phyloP scores from a whole-genome alignment of 768 basidiomycete genomes.

The Agaricus sinodeliciosus region DNA sequence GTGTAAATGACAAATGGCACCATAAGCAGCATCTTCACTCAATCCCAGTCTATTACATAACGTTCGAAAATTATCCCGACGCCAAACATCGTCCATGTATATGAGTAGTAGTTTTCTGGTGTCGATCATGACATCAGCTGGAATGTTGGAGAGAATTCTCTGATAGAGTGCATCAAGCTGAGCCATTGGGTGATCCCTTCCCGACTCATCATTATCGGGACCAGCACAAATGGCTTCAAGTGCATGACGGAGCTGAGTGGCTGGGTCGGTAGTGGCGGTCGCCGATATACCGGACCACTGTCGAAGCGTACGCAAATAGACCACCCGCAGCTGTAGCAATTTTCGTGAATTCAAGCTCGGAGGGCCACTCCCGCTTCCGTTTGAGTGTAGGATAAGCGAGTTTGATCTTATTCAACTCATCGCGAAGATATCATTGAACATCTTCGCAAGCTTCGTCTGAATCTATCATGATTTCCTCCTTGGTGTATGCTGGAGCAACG shows the following conservation, averaged over 20 bases:
- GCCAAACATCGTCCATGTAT: neutral
- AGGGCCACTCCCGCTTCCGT: conserved; percentile 15
- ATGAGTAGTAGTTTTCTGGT: neutral
- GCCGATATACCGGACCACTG: conserved; percentile 17
- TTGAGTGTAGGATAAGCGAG: neutral
- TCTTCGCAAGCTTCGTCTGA: conserved; percentile 13
- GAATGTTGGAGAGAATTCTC: neutral
- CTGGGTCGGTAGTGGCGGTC: neutral
- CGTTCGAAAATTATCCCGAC: neutral
- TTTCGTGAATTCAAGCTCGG: neutral
- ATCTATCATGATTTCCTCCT: conserved; percentile 2
- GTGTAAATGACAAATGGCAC: neutral
- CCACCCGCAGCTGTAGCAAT: conserved; percentile 17
- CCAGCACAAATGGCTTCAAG: neutral
- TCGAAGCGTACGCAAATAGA: conserved; percentile 20
- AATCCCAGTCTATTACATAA: neutral
- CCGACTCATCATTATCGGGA: neutral
- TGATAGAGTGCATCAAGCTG: neutral
- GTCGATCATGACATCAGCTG: neutral
- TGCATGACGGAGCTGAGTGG: neutral
- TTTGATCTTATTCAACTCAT: conserved; percentile 10
- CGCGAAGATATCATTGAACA: conserved; percentile 3
- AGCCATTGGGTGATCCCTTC: neutral
- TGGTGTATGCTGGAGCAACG: neutral
- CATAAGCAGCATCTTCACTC: neutral